A percentile compares a stretch with the other conserved stretches of the same genome.
phyloP scores from a whole-genome alignment of 306 rosid species.

The Lablab purpureus region DNA sequence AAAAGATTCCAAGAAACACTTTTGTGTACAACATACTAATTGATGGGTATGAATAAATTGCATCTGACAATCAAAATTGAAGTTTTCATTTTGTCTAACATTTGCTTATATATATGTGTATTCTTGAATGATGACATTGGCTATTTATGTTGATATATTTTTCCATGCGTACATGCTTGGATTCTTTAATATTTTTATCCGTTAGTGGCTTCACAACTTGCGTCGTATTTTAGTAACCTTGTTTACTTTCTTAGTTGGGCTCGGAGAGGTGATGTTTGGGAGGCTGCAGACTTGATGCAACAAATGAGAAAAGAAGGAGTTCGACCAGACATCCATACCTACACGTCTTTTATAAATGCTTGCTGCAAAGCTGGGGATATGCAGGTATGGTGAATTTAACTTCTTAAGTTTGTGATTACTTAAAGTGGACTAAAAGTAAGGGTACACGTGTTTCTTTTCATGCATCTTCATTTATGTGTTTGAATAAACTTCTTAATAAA shows the following conservation, averaged over 20 bases:
- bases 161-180: background rate
- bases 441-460: background rate
- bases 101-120: background rate
- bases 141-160: slow-evolving; percentile 7
- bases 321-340: slow-evolving; percentile 91
- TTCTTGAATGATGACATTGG: slow-evolving; percentile 1
- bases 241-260: slow-evolving; percentile 75
- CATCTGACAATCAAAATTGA: slow-evolving; percentile 8
- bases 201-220: slow-evolving; percentile 10
- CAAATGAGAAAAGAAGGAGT: slow-evolving; percentile 87
- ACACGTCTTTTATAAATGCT: slow-evolving; percentile 94
- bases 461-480: background rate
- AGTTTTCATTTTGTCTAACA: slow-evolving; percentile 10
- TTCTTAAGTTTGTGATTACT: slow-evolving; percentile 15
- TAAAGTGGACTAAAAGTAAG: background rate
- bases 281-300: slow-evolving; percentile 97
- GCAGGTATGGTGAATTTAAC: slow-evolving; percentile 62
- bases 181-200: background rate
- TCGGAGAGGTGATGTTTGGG: slow-evolving; percentile 98
- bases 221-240: slow-evolving; percentile 34
- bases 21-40: slow-evolving; percentile 90
- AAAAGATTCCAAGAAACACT: slow-evolving; percentile 83
- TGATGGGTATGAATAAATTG: slow-evolving; percentile 77
- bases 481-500: background rate
- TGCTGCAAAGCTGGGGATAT: slow-evolving; percentile 97